Base-by-base conservation (phyloP, 2,329 filamentous ascomycete genomes). In the Fusarium citri region DNA sequence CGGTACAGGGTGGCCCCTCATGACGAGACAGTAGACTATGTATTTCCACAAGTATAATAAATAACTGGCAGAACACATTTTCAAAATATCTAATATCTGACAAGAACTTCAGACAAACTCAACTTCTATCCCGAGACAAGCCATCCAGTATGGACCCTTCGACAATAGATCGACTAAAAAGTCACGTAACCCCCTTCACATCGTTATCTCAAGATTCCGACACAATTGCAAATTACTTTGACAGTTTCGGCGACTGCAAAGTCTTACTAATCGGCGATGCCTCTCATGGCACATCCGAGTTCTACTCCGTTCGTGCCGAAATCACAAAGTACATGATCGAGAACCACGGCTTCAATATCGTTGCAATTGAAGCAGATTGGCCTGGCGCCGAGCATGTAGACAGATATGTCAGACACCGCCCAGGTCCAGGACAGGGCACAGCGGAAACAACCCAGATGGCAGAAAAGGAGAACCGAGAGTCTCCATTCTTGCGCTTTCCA, bases 271-370 rank as follows among this genome's bases (percentile, higher is more conserved):
- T 70, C 20, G 58, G 67, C 2, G 47, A 68, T 20, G 43, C 63
- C 6, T 68, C 67, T 9, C 67, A 70, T 37, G 63, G 47, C 2
- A 68, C 67, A 23, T 68, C 67, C 3, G 67, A 70, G 41, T 60
- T 70, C 12, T 64, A 57, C 40, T 56, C 62, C 1, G 58, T 64
- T 18, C 67, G 55, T 8, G 58, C 67, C 30, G 63, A 70, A 25
- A 64, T 71, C 12, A 71, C 58, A 14, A 71, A 71, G 47, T 56
- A 60, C 30, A 71, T 68, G 55, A 57, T 70, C 15, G 34, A 68
- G n/a, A 59, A 68, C 18, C 55, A 68, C 15, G 58, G 50, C 23
- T 70, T 70, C 47, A 60, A 71, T 4, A 70, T 71, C 15, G 54
- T 64, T 40, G 58, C 67, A 23, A 55, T 59, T 22, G 67, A 70